phyloP scores from a whole-genome alignment of 371 early-diverging fungal species.

The Syncephalastrum sp. region DNA sequence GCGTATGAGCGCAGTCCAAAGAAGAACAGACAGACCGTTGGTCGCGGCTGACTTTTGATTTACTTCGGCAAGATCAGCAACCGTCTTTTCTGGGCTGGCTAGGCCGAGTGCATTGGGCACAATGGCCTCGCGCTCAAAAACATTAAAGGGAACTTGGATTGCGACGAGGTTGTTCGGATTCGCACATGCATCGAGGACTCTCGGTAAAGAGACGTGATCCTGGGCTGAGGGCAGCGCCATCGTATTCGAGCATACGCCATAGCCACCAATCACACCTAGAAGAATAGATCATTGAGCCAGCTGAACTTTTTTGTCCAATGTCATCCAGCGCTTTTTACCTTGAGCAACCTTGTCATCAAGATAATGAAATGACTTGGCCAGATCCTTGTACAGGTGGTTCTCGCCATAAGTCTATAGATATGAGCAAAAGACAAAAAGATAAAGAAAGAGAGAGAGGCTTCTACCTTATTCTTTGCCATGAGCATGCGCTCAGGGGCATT shows the following conservation, averaged over 20 bases:
- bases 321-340: conserved; percentile 26
- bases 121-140: conserved; percentile 70
- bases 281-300: background rate
- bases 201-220: conserved; percentile 58
- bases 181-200: conserved; percentile 32
- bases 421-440: background rate
- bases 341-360: conserved; percentile 61
- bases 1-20: no score
- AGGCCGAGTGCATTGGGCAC: conserved; percentile 17
- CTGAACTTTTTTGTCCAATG: background rate
- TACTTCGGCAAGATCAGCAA: conserved; percentile 59
- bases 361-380: conserved; percentile 57
- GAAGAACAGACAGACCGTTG: no score
- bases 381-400: conserved; percentile 54
- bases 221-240: conserved; percentile 57
- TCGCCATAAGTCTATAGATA: conserved; percentile 29
- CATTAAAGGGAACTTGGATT: conserved; percentile 71
- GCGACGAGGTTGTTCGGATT: conserved; percentile 57
- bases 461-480: conserved; percentile 49
- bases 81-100: conserved; percentile 34
- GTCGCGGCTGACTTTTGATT: background rate
- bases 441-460: conserved; percentile 1
- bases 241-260: conserved; percentile 74
- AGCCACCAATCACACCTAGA: conserved; percentile 60
- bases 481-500: conserved; percentile 81